Percentiles rank a stretch among this genome's conserved stretches.
phyloP scores from a whole-genome alignment of 2,329 filamentous ascomycete species.

The Anthostomella pinea region DNA sequence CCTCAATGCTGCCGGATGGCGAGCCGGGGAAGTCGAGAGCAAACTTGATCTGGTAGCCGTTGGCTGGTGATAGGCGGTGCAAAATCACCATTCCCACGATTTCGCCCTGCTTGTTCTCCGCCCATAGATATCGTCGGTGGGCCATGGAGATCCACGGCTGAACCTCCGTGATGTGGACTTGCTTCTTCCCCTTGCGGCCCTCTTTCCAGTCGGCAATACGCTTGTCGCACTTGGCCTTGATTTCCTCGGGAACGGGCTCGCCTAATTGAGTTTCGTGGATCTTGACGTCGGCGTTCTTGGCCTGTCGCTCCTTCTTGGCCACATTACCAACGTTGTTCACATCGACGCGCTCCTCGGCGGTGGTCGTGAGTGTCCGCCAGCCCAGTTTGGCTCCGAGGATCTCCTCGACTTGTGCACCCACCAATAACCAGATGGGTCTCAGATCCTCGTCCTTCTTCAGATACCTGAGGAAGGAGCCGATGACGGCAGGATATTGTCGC shows the following conservation, averaged over 20 bases:
- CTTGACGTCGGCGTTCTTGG: slow-evolving; percentile 57
- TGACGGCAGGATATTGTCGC: slow-evolving; percentile 71
- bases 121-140: slow-evolving; percentile 84
- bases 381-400: slow-evolving; percentile 76
- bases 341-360: slow-evolving; percentile 84
- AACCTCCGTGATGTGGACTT: slow-evolving; percentile 88
- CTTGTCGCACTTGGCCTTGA: slow-evolving; percentile 67
- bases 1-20: slow-evolving; percentile 84
- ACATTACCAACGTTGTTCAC: slow-evolving; percentile 62
- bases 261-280: slow-evolving; percentile 70
- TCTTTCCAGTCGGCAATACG: slow-evolving; percentile 77
- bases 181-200: slow-evolving; percentile 72
- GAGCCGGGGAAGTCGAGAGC: slow-evolving; percentile 88
- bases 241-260: slow-evolving; percentile 59
- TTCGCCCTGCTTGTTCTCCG: slow-evolving; percentile 67
- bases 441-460: slow-evolving; percentile 66
- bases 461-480: slow-evolving; percentile 71
- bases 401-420: slow-evolving; percentile 74
- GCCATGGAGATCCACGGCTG: slow-evolving; percentile 80
- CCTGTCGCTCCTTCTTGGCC: slow-evolving; percentile 78
- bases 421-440: slow-evolving; percentile 85
- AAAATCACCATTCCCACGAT: slow-evolving; percentile 78
- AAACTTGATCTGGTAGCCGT: slow-evolving; percentile 95
- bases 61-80: slow-evolving; percentile 72
- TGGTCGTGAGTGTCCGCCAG: slow-evolving; percentile 86